Base-by-base conservation (phyloP, 768 basidiomycete species). In the Trametes cinnabarina region DNA sequence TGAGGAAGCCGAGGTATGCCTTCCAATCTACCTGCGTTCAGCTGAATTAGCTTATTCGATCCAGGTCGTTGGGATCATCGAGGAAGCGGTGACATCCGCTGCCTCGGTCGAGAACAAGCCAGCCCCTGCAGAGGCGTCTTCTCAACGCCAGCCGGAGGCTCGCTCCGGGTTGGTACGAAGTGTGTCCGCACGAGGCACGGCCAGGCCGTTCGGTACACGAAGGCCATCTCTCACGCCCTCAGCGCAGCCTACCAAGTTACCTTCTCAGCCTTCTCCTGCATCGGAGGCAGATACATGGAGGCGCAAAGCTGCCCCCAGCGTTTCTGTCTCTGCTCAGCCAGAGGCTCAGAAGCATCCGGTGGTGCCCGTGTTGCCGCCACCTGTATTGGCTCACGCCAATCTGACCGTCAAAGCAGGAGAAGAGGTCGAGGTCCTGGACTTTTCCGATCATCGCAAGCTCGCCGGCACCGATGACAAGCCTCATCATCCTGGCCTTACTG, bases 351-450 rank as follows among this genome's bases (percentile, higher is more conserved):
- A 63, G 26, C 62, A 64, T 26, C 56, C 68, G 15, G 57, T 64
- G 17, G 58, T 68, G 12, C 65, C 70, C 15, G 28, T 69, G 32
- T 63, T 47, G 17, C 58, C 68, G 14, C 60, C 69, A 2, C 65
- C 70, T 15, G 37, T 71, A 28, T 65, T 79, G 10, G 69, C 71
- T 25, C 75, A 71, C 41, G 57, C 69, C n/a, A 69, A 70, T 17
- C 60, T 87, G n/a, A 73, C 73, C 17, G 71, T 77, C 40, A 71
- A 72, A 52, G 70, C 77, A 4, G 82, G 79, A 20, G 88, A 87
- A 63, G 80, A 84, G 53, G 77, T 92, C 3, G 90, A 92, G 65
- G 81, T 88, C n/a, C 82, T 93, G 7, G 90, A 92, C 65, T 93
- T 91, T 63, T 81, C 81, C 2, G 90, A 93, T 46, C 77, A 92